Evolutionary conservation across 768 basidiomycete genomes (phyloP).

Genomic region (Agaricus bisporus): DNA sequence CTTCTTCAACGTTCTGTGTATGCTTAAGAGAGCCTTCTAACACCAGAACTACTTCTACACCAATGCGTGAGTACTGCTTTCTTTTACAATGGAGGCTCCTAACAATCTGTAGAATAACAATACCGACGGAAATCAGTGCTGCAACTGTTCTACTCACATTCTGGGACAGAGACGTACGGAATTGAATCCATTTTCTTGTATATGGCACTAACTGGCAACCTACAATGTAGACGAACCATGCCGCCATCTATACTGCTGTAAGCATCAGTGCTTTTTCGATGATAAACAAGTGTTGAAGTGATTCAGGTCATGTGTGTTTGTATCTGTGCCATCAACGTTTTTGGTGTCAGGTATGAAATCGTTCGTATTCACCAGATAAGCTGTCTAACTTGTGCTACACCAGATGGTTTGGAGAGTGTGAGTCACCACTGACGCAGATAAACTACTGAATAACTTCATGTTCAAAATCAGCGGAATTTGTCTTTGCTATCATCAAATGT

Average conservation of each 20-base stretch:
- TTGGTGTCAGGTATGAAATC: slow-evolving; percentile 52
- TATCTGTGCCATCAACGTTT: slow-evolving; percentile 59
- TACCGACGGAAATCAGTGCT: slow-evolving; percentile 73
- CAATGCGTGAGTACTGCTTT: slow-evolving; percentile 26
- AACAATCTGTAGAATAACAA: slow-evolving; percentile 38
- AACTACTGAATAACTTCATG: background rate
- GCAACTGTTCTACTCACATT: slow-evolving; percentile 63
- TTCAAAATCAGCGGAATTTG: slow-evolving; percentile 47
- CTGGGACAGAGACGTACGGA: slow-evolving; percentile 59
- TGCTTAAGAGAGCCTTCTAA: background rate
- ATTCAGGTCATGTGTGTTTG: slow-evolving; percentile 42
- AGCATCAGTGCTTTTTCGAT: background rate
- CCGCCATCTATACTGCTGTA: slow-evolving; percentile 49
- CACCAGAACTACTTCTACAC: slow-evolving; percentile 37
- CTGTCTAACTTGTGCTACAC: background rate
- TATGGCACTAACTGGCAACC: background rate
- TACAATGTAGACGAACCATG: slow-evolving; percentile 43
- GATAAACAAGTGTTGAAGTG: background rate
- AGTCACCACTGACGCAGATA: slow-evolving; percentile 9
- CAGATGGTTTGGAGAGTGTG: slow-evolving; percentile 66
- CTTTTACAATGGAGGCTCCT: background rate
- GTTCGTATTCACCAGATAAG: background rate
- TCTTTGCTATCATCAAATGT: slow-evolving; percentile 64
- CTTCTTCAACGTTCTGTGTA: background rate
- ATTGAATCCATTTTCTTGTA: background rate